phyloP scores from a whole-genome alignment of 768 basidiomycete species.

The Suillus placidus region DNA sequence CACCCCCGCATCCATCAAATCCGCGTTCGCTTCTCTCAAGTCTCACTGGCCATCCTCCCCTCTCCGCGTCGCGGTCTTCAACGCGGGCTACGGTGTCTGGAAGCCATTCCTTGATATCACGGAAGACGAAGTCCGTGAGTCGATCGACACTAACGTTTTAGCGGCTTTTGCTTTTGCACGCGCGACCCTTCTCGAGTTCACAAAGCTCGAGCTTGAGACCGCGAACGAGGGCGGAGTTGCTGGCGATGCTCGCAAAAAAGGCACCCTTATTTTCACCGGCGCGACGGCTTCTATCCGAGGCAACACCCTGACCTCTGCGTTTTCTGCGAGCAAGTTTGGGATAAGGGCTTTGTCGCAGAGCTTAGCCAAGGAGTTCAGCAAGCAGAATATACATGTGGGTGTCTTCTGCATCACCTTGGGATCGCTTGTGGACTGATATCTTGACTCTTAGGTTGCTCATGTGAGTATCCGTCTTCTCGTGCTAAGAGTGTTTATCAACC shows the following conservation, averaged over 20 bases:
- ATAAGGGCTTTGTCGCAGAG: conserved; percentile 68
- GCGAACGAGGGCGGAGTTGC: conserved; percentile 42
- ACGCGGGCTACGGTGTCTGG: conserved; percentile 58
- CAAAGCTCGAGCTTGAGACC: conserved; percentile 49
- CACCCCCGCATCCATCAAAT: conserved; percentile 51
- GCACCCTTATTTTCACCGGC: conserved; percentile 71
- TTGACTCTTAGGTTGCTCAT: conserved; percentile 55
- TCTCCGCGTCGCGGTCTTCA: conserved; percentile 67
- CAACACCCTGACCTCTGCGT: conserved; percentile 59
- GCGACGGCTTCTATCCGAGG: conserved; percentile 71
- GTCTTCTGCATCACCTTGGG: background rate
- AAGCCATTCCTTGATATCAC: conserved; percentile 70
- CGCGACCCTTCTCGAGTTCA: conserved; percentile 60
- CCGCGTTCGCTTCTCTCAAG: conserved; percentile 51
- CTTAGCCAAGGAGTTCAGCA: conserved; percentile 73
- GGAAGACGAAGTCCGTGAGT: conserved; percentile 54
- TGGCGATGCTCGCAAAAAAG: conserved; percentile 52
- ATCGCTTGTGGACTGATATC: conserved; percentile 8
- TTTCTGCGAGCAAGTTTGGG: conserved; percentile 67
- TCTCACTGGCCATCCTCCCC: conserved; percentile 48
- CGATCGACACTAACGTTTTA: conserved; percentile 54
- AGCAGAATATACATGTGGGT: conserved; percentile 71
- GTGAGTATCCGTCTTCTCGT: conserved; percentile 41
- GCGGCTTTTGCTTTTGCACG: conserved; percentile 67
- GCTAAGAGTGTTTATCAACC: background rate